Conservation (phyloP, 148 eudicot species). For the Drosera capensis region DNA sequence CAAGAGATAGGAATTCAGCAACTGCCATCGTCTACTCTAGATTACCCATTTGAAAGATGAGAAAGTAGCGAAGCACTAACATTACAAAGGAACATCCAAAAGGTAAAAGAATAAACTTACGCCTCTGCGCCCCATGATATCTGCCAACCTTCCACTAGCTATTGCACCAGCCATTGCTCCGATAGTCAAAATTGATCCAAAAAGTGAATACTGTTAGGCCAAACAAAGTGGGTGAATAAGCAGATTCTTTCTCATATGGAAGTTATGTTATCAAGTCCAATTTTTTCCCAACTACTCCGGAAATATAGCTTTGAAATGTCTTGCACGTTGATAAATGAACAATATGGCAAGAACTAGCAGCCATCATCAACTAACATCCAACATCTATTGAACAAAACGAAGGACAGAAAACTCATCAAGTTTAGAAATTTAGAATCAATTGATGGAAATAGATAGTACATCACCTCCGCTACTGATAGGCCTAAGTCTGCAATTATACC, state of each 20-base stretch:
- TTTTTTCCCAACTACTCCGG: neutral
- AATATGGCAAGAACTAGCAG: too few relatives aligned
- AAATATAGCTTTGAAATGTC: too few relatives aligned
- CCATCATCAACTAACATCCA: neutral
- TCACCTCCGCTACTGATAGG: slow-evolving; percentile 22
- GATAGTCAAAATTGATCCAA: slow-evolving; percentile 42
- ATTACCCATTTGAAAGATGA: neutral
- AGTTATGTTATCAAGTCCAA: neutral
- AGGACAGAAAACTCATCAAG: neutral
- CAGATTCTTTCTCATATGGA: too few relatives aligned
- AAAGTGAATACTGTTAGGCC: slow-evolving; percentile 33
- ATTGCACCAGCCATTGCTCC: slow-evolving; percentile 56
- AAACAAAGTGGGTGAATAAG: neutral
- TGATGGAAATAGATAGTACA: too few relatives aligned
- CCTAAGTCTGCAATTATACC: slow-evolving; percentile 13
- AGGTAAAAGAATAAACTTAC: slow-evolving; percentile 10
- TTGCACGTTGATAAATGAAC: too few relatives aligned
- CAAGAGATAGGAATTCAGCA: slow-evolving; percentile 36
- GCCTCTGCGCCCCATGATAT: slow-evolving; percentile 30
- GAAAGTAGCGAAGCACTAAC: neutral
- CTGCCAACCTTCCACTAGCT: slow-evolving; percentile 31
- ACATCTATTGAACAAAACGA: neutral
- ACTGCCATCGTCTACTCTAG: slow-evolving; percentile 47
- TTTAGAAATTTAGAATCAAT: neutral
- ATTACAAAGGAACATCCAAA: neutral